A percentile compares a stretch with the other conserved stretches of the same genome.
Conservation (phyloP, 2,329 filamentous ascomycete species). For the Chaetothyriales sp. region DNA sequence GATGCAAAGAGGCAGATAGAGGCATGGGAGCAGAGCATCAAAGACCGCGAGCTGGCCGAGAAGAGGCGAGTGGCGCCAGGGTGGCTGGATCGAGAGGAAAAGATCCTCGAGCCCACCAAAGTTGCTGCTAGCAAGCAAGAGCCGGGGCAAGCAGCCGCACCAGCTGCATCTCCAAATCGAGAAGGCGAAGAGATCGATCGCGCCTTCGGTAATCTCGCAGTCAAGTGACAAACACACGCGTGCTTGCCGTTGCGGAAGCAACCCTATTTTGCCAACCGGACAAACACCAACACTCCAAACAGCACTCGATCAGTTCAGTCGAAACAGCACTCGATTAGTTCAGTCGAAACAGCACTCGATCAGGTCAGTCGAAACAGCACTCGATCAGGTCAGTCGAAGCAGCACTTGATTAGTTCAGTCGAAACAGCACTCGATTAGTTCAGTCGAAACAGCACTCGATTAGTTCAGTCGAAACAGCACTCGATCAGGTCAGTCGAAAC, state of each 20-base stretch:
- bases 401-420: too few relatives aligned
- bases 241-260: background rate
- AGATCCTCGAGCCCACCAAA: conserved; percentile 41
- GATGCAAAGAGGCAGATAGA: conserved; percentile 55
- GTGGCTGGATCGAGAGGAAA: conserved; percentile 50
- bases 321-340: background rate
- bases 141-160: conserved; percentile 20
- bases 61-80: conserved; percentile 51
- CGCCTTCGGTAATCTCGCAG: conserved; percentile 36
- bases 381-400: too few relatives aligned
- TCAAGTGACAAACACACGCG: conserved; percentile 25
- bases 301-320: background rate
- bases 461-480: background rate
- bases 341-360: background rate
- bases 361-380: background rate
- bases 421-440: background rate
- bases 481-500: background rate
- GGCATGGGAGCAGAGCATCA: conserved; percentile 54
- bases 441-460: background rate
- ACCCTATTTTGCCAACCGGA: background rate
- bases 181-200: conserved; percentile 41
- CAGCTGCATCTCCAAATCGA: conserved; percentile 29
- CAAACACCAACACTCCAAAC: background rate
- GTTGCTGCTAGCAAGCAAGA: conserved; percentile 16
- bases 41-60: conserved; percentile 46